Percentiles rank a stretch among this genome's conserved stretches.
phyloP scores from a whole-genome alignment of 257 asterid genomes.

The Osmanthus fragrans region DNA sequence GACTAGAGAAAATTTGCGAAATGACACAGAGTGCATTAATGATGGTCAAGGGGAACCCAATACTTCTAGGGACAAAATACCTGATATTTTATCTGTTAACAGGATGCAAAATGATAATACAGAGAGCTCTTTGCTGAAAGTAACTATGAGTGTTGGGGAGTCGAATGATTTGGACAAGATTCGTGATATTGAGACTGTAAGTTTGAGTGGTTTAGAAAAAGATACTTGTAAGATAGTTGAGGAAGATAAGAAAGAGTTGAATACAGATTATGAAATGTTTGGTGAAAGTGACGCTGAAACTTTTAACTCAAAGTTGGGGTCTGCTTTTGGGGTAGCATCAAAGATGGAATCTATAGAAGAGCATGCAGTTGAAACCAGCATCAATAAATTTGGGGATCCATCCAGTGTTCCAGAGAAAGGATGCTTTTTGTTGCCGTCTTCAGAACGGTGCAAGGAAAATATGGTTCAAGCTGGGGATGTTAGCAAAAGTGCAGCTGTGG shows the following conservation, averaged over 20 bases:
- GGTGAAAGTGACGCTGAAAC: constrained; percentile 33
- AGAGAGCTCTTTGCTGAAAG: constrained; percentile 36
- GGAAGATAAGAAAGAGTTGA: constrained; percentile 31
- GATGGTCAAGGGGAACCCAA: constrained; percentile 35
- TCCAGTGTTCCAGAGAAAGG: constrained; percentile 22
- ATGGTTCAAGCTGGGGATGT: constrained; percentile 36
- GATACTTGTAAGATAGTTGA: constrained; percentile 27
- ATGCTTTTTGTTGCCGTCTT: constrained; percentile 29
- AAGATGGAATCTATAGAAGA: constrained; percentile 38
- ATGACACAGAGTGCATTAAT: constrained; percentile 31
- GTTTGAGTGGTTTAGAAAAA: constrained; percentile 28
- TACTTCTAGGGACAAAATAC: constrained; percentile 33
- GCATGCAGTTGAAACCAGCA: constrained; percentile 38
- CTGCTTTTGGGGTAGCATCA: constrained; percentile 35
- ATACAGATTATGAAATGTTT: constrained; percentile 26
- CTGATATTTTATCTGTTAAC: constrained; percentile 35
- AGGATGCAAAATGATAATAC: constrained; percentile 25
- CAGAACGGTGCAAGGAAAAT: constrained; percentile 35
- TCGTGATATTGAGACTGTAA: constrained; percentile 33
- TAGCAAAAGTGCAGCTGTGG: constrained; percentile 27
- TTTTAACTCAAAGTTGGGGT: constrained; percentile 26
- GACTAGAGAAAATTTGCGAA: constrained; percentile 28
- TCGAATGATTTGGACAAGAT: constrained; percentile 32
- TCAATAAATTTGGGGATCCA: constrained; percentile 28
- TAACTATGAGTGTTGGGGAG: constrained; percentile 31